Percentiles rank a stretch among this genome's conserved stretches.
Evolutionary conservation across 2,329 filamentous ascomycete genomes (phyloP).

Genomic region (Aspergillus candidus): DNA sequence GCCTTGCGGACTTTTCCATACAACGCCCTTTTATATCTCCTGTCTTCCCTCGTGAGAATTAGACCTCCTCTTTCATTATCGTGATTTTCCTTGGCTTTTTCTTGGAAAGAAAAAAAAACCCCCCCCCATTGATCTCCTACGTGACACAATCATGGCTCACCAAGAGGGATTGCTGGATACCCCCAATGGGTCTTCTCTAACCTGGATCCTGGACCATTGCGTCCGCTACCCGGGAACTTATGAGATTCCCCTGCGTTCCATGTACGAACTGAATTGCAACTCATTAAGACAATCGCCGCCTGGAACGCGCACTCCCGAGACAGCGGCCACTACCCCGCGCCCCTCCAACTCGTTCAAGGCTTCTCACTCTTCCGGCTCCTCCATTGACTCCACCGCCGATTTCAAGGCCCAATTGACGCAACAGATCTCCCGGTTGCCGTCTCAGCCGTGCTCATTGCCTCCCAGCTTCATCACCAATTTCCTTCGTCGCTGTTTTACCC

Average conservation of each 20-base stretch:
- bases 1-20: too few species aligned
- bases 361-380: conserved; percentile 16
- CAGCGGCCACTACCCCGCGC: conserved; percentile 28
- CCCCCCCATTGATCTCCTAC: too few species aligned
- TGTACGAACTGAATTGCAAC: conserved; percentile 61
- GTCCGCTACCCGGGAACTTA: conserved; percentile 57
- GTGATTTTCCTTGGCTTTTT: too few species aligned
- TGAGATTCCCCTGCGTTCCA: conserved; percentile 61
- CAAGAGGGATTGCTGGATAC: conserved; percentile 15
- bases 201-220: conserved; percentile 55
- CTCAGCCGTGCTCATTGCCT: conserved; percentile 57
- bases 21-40: too few species aligned
- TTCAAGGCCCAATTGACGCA: conserved; percentile 38
- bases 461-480: conserved; percentile 59
- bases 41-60: too few species aligned
- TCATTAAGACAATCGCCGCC: conserved; percentile 38
- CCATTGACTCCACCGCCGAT: conserved; percentile 34
- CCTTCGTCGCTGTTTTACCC: conserved; percentile 53
- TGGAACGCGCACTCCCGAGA: conserved; percentile 24
- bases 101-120: too few species aligned
- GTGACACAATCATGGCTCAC: conserved; percentile 11
- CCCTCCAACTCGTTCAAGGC: conserved; percentile 24
- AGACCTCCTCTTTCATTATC: too few species aligned
- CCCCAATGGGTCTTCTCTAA: conserved; percentile 39
- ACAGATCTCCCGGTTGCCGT: conserved; percentile 53